Evolutionary conservation across 2,329 filamentous ascomycete species (phyloP), one percentile per base, ranked within the genome.

Genomic region (Neocucurbitaria cava): DNA sequence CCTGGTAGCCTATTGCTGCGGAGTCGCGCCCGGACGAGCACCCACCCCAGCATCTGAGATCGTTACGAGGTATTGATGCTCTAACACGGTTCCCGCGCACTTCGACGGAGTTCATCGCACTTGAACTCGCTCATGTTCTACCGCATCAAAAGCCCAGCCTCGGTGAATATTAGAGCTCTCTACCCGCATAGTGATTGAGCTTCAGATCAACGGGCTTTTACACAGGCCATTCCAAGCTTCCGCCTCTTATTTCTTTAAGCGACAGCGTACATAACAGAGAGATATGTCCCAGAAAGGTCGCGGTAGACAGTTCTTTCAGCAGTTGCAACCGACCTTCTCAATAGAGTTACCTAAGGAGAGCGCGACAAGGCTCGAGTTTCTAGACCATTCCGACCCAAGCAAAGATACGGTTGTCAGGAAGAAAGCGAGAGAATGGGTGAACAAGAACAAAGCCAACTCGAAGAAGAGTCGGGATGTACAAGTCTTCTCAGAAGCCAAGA

Each of bases 371-470:
- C 56, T 68, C 8, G 52, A 66, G 31, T 69, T 68, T 20, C 41
- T 69, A 23, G 66, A 69, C 20, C 54, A 66, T 41, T 59, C 59
- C 3, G 59, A 69, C 42, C 65, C 66, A 10, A 50, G 31, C 4
- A 69, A 68, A 46, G 52, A 58, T 44, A 47, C 49, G 15, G 58
- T 68, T 18, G 63, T 69, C 3, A 52, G 66, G 17, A 67, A 63
- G 40, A 69, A 69, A 35, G 66, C 66, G 31, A 55, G 65, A 46
- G 66, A 69, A 54, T 69, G 63, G 63, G 65, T 68, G 3, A 60
- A 64, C 38, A 57, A 56, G 36, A 67, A 69, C 17, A 61, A 56
- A 43, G 52, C 52, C 17, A 46, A 39, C 17, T 45, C 46, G 9
- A 61, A 53, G 31, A 28, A 54, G 44, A 49, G 28, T 33, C 44